Base-by-base conservation (phyloP, 441 rosid species). In the Dalechampia spathulata region DNA sequence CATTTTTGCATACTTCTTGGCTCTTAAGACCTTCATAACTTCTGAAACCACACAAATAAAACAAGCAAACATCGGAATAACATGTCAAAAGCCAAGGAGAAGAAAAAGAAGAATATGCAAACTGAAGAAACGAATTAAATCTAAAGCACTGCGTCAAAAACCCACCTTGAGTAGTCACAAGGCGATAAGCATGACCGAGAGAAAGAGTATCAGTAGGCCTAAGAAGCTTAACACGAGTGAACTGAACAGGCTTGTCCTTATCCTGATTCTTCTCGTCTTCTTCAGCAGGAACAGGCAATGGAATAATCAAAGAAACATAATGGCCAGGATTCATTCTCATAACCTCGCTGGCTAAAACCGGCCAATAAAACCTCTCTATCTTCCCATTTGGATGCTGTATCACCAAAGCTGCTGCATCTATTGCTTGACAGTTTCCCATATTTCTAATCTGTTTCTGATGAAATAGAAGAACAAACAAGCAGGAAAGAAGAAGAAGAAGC, bases 351-450 rank as follows among this genome's bases (percentile, higher is more conserved):
- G 82, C 99, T 0, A 69, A 54, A 16, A 92, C 61, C 1, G 90
- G 66, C 85, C 96, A 78, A 51, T 83, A 89, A 34, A 86, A 28
- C 76, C 97, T 83, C 62, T 92, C 97, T 46, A 92, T 62, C 57
- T 71, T 83, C 11, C 99, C 99, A 40, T 62, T 57, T 2, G 99
- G 97, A 55, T 92, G 97, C 71, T 89, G 97, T 64, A 92, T 73
- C 17, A 85, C 99, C 45, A 92, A 68, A 14, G 87, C 99, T 0
- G 99, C 99, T 1, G 99, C 99, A 58, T 89, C 97, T 16, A 92
- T 75, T 34, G 99, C 90, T 50, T 92, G 99, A 62, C 96, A 92
- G 38, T 92, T 92, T 19, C 99, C 99, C 99, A 89, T 92, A 27
- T 66, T 48, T 42, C 13, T 6, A 8, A 8, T 8, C 43, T 40